Evolutionary conservation across 805 yeast species (phyloP).

Genomic region (Blastobotrys terrestris): DNA sequence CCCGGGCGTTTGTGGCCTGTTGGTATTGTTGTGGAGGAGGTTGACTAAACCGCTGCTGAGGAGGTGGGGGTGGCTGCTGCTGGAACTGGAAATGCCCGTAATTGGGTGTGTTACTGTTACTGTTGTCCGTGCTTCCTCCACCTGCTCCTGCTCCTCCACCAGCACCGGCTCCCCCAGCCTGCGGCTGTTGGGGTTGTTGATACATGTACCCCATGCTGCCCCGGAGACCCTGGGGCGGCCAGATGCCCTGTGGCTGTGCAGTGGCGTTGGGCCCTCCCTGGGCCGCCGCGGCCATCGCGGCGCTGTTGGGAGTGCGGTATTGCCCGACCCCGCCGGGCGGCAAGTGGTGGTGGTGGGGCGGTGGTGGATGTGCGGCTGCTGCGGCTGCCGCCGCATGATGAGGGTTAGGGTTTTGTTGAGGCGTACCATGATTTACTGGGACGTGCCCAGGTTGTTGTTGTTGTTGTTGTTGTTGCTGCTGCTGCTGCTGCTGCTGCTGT

Average conservation of each 20-base stretch:
- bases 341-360: constrained; percentile 9
- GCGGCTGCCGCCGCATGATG: constrained; percentile 2
- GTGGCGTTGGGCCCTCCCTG: background rate
- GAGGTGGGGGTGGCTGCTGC: constrained; percentile 1
- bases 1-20: constrained; percentile 2
- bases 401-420: background rate
- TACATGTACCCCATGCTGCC: background rate
- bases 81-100: background rate
- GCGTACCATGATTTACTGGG: background rate
- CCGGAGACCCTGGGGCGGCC: background rate
- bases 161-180: constrained; percentile 7
- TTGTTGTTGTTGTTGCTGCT: constrained; percentile 10
- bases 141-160: constrained; percentile 8
- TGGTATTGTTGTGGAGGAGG: constrained; percentile 18
- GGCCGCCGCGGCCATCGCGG: constrained; percentile 2
- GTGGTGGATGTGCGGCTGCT: constrained; percentile 6
- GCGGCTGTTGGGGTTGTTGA: constrained; percentile 8
- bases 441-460: constrained; percentile 5
- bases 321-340: constrained; percentile 5
- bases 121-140: constrained; percentile 4
- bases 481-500: constrained; percentile 10
- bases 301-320: constrained; percentile 3
- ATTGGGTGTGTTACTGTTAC: background rate
- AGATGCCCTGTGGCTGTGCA: background rate
- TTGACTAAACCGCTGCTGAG: constrained; percentile 15